Evolutionary conservation across 2,329 filamentous ascomycete species (phyloP).

Genomic region (Fusarium tuaranense): DNA sequence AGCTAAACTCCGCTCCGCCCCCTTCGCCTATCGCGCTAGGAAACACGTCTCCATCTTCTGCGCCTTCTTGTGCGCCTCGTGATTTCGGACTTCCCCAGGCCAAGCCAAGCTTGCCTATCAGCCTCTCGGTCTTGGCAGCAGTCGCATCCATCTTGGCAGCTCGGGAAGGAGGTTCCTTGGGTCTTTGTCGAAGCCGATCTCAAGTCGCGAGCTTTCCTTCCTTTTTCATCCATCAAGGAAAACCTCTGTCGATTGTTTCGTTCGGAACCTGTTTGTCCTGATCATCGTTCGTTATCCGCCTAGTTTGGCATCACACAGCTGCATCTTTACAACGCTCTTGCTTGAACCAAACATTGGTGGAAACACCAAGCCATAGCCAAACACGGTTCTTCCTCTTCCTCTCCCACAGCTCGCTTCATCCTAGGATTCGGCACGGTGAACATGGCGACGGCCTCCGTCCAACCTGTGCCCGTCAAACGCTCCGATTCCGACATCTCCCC

Average conservation of each 20-base stretch:
- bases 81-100: slow-evolving; percentile 28
- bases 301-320: neutral
- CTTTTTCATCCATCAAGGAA: slow-evolving; percentile 4
- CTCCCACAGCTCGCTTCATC: slow-evolving; percentile 10
- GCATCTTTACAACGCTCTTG: slow-evolving; percentile 14
- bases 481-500: slow-evolving; percentile 60
- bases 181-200: slow-evolving; percentile 24
- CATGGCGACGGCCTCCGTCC: slow-evolving; percentile 40
- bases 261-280: neutral
- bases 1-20: neutral
- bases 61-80: slow-evolving; percentile 8
- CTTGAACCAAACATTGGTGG: slow-evolving; percentile 7
- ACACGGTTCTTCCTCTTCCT: neutral
- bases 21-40: slow-evolving; percentile 10
- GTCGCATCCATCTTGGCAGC: slow-evolving; percentile 34
- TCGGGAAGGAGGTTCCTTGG: slow-evolving; percentile 11
- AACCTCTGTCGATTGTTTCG: neutral
- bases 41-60: neutral
- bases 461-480: slow-evolving; percentile 45
- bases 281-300: neutral
- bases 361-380: slow-evolving; percentile 9
- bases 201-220: slow-evolving; percentile 19
- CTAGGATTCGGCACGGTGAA: slow-evolving; percentile 4
- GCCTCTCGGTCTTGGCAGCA: slow-evolving; percentile 36
- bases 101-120: slow-evolving; percentile 32